Percentiles rank a stretch among this genome's conserved stretches.
phyloP scores from a whole-genome alignment of 805 yeast species.

The Saccharomycopsis lassenensis region DNA sequence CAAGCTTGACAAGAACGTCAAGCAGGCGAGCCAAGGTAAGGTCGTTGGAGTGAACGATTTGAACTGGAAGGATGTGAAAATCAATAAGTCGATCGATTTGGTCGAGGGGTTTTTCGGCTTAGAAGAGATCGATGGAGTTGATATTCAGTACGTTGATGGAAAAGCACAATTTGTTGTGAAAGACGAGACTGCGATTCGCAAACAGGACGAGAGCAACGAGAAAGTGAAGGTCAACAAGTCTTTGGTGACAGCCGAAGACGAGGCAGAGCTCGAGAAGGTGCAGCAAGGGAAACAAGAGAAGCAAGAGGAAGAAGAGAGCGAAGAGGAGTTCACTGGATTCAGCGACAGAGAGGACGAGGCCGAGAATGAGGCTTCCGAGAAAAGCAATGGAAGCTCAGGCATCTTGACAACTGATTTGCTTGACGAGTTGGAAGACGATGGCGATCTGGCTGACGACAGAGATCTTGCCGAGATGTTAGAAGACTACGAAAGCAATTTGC shows the following conservation, averaged over 20 bases:
- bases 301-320: constrained; percentile 19
- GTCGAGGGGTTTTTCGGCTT: constrained; percentile 86
- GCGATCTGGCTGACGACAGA: constrained; percentile 12
- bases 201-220: constrained; percentile 17
- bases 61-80: constrained; percentile 71
- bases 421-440: constrained; percentile 11
- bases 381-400: constrained; percentile 13
- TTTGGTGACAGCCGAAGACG: constrained; percentile 18
- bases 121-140: constrained; percentile 92
- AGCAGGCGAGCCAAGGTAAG: no score
- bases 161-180: constrained; percentile 44
- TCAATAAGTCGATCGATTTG: constrained; percentile 77
- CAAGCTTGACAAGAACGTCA: constrained; percentile 3
- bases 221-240: constrained; percentile 16
- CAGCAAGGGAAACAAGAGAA: constrained; percentile 20
- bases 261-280: constrained; percentile 19
- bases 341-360: constrained; percentile 15
- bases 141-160: constrained; percentile 64
- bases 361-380: constrained; percentile 19
- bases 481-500: constrained; percentile 26
- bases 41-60: constrained; percentile 40
- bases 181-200: constrained; percentile 24
- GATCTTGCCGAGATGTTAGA: constrained; percentile 21
- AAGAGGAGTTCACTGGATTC: constrained; percentile 19
- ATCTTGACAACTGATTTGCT: no score